Conservation (phyloP, 352 stramenopile genomes). For the Phytopythium mirpurense region DNA sequence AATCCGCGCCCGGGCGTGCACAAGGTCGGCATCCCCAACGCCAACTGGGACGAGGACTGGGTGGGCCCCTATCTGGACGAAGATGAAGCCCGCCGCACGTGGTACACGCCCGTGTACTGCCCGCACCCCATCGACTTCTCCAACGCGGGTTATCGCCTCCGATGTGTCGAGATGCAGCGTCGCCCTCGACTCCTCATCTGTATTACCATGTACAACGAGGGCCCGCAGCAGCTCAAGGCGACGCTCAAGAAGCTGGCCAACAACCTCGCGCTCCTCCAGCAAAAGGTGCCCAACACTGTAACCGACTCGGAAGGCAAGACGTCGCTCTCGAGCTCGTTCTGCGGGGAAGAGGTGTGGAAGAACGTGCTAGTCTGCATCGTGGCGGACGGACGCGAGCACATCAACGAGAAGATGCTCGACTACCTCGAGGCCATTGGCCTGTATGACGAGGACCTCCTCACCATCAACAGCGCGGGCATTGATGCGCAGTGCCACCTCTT, state of each 20-base stretch:
- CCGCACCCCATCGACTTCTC: conserved; percentile 68
- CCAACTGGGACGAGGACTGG: conserved; percentile 74
- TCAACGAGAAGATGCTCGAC: conserved; percentile 77
- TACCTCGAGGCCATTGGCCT: conserved; percentile 68
- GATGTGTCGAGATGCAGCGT: conserved; percentile 68
- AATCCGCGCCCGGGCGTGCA: conserved; percentile 69
- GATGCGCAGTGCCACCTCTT: conserved; percentile 80
- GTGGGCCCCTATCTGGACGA: conserved; percentile 62
- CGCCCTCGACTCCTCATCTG: conserved; percentile 77
- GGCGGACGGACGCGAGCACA: conserved; percentile 67
- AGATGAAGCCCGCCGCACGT: conserved; percentile 68
- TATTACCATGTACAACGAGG: conserved; percentile 87
- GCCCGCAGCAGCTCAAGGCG: conserved; percentile 51
- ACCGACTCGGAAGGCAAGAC: conserved; percentile 22
- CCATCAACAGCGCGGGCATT: conserved; percentile 82
- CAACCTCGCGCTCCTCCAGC: conserved; percentile 69
- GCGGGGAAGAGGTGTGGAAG: conserved; percentile 70
- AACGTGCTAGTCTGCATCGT: conserved; percentile 81
- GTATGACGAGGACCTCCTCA: conserved; percentile 83
- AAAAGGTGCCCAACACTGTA: conserved; percentile 21
- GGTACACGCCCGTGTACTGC: conserved; percentile 81
- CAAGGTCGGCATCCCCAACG: conserved; percentile 71
- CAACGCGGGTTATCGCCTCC: conserved; percentile 67
- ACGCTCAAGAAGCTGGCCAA: conserved; percentile 80
- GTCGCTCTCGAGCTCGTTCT: conserved; percentile 34